These are phyloP conservation scores for Pseudocercospora fijiensis DNA, from an alignment of 2,329 filamentous ascomycete genomes.

Conservation along the genomic window DNA sequence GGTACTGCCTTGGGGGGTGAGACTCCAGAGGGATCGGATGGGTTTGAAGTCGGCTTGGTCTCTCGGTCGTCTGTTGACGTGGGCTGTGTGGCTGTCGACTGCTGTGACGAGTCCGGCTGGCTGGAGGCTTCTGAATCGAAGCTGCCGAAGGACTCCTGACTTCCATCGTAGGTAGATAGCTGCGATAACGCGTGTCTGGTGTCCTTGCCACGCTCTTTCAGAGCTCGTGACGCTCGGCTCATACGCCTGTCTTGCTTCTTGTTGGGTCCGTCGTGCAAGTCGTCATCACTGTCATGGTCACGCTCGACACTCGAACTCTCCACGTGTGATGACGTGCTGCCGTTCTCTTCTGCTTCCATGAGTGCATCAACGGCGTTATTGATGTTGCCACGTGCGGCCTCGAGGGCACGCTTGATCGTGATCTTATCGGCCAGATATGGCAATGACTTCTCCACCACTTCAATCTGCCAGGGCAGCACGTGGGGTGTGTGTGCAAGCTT, in stretches of 20 bases:
- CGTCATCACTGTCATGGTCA: constrained; percentile 54
- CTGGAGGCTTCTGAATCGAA: constrained; percentile 37
- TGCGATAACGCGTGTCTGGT: constrained; percentile 36
- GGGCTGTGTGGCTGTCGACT: constrained; percentile 24
- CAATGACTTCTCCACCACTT: constrained; percentile 53
- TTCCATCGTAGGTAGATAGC: constrained; percentile 34
- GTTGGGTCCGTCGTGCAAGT: constrained; percentile 48
- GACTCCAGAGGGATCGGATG: constrained; percentile 11
- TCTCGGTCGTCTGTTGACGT: constrained; percentile 25
- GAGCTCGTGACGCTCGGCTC: constrained; percentile 45
- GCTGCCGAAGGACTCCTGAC: constrained; percentile 40
- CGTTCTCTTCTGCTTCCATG: constrained; percentile 49
- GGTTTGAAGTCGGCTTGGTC: constrained; percentile 2
- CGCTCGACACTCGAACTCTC: constrained; percentile 53
- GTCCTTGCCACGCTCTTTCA: constrained; percentile 29
- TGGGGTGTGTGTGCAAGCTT: constrained; percentile 42
- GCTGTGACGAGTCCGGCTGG: constrained; percentile 32
- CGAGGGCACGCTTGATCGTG: constrained; percentile 54
- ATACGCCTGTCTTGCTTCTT: constrained; percentile 53
- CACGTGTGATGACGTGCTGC: constrained; percentile 45
- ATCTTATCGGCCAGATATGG: constrained; percentile 52
- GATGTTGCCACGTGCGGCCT: constrained; percentile 55
- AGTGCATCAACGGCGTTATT: constrained; percentile 54
- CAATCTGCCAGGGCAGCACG: constrained; percentile 57
- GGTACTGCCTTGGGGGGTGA: constrained; percentile 28